Base-by-base conservation (phyloP, 2,329 filamentous ascomycete genomes). In the Xylaria sp. region DNA sequence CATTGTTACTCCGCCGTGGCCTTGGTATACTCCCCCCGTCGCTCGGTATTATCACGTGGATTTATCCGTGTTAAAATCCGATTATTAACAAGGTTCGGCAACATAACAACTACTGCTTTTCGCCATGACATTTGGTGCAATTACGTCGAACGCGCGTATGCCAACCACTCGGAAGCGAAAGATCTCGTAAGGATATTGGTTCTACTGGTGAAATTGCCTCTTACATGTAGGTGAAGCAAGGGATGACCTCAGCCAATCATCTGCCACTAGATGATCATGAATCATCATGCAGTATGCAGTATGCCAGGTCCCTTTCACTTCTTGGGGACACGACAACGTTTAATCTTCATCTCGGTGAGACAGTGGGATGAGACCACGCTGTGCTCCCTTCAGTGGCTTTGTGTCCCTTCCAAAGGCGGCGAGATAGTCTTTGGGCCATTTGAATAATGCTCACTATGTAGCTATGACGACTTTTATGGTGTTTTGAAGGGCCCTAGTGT, bases 331-430 rank as follows among this genome's bases (percentile, higher is more conserved):
- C 53, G 12, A 48, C 41, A 41, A 50, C 20, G 34, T 48, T 45
- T 20, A 28, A 28, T 23, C 28, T 58, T 43, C 34, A 43, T 46
- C 25, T 62, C 45, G 30, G 50, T 50, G 34, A 52, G 45, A 66
- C 59, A 62, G 52, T 32, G 55, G 39, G 41, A 28, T 32, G 25
- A 34, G n/a, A 34, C n/a, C 36, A 59, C 32, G 65, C 32, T 50
- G 55, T 64, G 15, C 48, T 67, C 32, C 65, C 46, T 63, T 58
- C 23, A 12, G 39, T 41, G 50, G 30, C 53, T 56, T 41, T 28
- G 32, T 56, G 23, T n/a, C 43, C 23, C 41, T 32, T 53, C 43
- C 41, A 18, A 48, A 48, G 55, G 45, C 41, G 52, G 52, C 43
- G 32, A 56, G 20, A 36, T 48, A 34, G 18, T 36, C 8, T 30